Percentiles rank a stretch among this genome's conserved stretches.
These are phyloP conservation scores for Rhodotorula paludigena DNA, from an alignment of 768 basidiomycete species.

Conservation along the genomic window DNA sequence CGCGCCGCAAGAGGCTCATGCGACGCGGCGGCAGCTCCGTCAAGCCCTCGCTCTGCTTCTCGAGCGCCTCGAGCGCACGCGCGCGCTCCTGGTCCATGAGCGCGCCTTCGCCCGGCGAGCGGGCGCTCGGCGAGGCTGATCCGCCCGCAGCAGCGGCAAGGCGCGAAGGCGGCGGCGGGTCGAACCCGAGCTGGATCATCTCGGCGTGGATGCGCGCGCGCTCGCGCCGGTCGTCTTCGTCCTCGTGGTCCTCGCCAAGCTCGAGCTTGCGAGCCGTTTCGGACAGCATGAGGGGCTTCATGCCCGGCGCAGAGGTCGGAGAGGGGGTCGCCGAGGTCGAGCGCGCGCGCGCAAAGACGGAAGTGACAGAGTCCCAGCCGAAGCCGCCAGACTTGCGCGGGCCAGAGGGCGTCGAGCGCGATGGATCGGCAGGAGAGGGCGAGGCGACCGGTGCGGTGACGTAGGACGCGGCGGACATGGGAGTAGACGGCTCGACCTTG, in stretches of 20 bases:
- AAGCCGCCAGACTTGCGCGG: slow-evolving; percentile 18
- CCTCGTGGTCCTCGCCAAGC: slow-evolving; percentile 50
- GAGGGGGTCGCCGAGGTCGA: slow-evolving; percentile 59
- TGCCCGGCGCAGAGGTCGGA: slow-evolving; percentile 49
- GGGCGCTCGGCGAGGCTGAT: slow-evolving; percentile 50
- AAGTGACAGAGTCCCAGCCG: slow-evolving; percentile 27
- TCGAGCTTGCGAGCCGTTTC: slow-evolving; percentile 47
- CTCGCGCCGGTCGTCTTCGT: slow-evolving; percentile 59
- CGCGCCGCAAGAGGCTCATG: slow-evolving; percentile 1
- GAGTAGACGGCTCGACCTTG: not conserved
- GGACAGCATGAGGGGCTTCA: slow-evolving; percentile 54
- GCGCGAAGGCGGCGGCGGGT: slow-evolving; percentile 47
- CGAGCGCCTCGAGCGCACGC: slow-evolving; percentile 65
- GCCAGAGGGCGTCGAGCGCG: not conserved
- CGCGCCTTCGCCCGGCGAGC: slow-evolving; percentile 43
- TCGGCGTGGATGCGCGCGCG: slow-evolving; percentile 81
- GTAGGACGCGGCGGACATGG: not conserved
- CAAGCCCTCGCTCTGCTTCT: slow-evolving; percentile 74
- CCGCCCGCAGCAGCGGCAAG: slow-evolving; percentile 30
- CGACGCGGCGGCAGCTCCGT: slow-evolving; percentile 56
- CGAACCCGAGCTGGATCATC: slow-evolving; percentile 91
- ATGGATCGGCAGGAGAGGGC: not conserved
- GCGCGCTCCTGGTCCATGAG: slow-evolving; percentile 44
- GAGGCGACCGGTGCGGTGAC: slow-evolving; percentile 3
- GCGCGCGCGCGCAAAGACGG: slow-evolving; percentile 57